Percentiles rank a stretch among this genome's conserved stretches.
These are phyloP conservation scores for Haberlea rhodopensis DNA, from an alignment of 257 asterid genomes.

Conservation along the genomic window DNA sequence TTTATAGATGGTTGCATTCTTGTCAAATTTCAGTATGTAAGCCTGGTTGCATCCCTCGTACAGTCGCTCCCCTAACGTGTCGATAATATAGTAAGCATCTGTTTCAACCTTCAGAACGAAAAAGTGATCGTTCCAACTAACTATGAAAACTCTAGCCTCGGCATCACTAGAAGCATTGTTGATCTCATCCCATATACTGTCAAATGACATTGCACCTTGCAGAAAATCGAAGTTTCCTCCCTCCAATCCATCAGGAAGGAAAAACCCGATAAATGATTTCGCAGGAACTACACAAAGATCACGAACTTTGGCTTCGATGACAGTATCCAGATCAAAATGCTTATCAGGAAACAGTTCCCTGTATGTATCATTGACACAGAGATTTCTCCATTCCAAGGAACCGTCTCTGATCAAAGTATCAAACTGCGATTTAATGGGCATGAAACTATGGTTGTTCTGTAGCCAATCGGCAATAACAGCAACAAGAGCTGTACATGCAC, in stretches of 20 bases:
- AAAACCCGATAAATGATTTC: constrained; percentile 90
- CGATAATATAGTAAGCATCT: constrained; percentile 80
- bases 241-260: constrained; percentile 71
- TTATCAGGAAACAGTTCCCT: constrained; percentile 70
- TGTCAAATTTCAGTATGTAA: constrained; percentile 78
- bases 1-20: constrained; percentile 48
- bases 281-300: constrained; percentile 58
- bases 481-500: constrained; percentile 95
- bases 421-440: constrained; percentile 93
- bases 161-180: constrained; percentile 33
- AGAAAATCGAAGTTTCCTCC: constrained; percentile 72
- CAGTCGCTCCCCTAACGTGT: constrained; percentile 88
- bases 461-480: constrained; percentile 95
- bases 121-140: constrained; percentile 97
- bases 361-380: constrained; percentile 67
- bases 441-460: constrained; percentile 55
- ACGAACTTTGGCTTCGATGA: constrained; percentile 72
- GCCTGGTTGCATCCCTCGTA: constrained; percentile 93
- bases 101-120: constrained; percentile 76
- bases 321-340: constrained; percentile 94
- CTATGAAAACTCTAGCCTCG: constrained; percentile 60
- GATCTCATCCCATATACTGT: constrained; percentile 90
- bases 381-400: constrained; percentile 91
- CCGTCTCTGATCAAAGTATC: constrained; percentile 84
- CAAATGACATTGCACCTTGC: constrained; percentile 94